Percentiles rank a stretch among this genome's conserved stretches.
Evolutionary conservation across 2,329 filamentous ascomycete genomes (phyloP).

Genomic region (Fusarium sp.): DNA sequence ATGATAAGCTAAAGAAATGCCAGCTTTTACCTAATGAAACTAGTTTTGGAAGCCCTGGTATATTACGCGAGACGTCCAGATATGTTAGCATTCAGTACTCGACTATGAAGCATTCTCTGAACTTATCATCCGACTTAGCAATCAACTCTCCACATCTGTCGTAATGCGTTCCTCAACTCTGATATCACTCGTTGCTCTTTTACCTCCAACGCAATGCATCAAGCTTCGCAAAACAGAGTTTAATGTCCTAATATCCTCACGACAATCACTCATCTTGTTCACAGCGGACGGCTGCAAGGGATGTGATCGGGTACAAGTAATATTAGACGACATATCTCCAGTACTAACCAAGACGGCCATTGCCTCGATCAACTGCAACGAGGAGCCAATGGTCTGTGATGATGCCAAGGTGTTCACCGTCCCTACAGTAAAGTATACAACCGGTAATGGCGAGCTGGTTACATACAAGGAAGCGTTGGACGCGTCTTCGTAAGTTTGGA

Average conservation of each 20-base stretch:
- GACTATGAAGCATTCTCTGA: background rate
- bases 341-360: background rate
- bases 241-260: background rate
- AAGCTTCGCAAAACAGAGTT: constrained; percentile 2
- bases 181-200: background rate
- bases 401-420: constrained; percentile 1
- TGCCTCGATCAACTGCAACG: constrained; percentile 5
- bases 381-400: background rate
- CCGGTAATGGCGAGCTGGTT: background rate
- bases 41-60: background rate
- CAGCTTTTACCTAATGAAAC: background rate
- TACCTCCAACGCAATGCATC: background rate
- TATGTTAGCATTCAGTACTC: background rate
- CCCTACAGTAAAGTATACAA: background rate
- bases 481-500: background rate
- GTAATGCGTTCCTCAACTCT: background rate
- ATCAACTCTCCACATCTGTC: background rate
- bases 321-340: background rate
- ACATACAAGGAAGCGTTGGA: constrained; percentile 4
- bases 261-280: background rate
- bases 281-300: constrained; percentile 8
- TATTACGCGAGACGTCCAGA: background rate
- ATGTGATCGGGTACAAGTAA: background rate
- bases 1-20: background rate
- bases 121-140: background rate